Evolutionary conservation across 768 basidiomycete species (phyloP).

Genomic region (Hygrophorus pudorinus): DNA sequence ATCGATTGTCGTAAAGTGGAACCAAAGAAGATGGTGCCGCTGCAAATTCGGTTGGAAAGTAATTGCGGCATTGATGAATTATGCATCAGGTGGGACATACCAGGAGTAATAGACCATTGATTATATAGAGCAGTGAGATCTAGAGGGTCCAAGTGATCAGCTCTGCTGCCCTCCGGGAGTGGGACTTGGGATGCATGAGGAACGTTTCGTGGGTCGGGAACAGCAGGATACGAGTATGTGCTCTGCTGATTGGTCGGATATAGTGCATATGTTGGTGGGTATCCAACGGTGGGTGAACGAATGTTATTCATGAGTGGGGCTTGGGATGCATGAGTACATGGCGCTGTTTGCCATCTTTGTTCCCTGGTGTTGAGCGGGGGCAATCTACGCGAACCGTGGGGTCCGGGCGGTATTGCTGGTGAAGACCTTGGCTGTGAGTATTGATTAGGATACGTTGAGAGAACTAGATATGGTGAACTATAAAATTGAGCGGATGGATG

Average conservation of each 20-base stretch:
- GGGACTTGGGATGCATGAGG: too few species aligned
- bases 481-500: constrained; percentile 47
- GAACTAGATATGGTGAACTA: constrained; percentile 46
- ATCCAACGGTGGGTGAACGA: constrained; percentile 57
- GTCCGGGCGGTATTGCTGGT: constrained; percentile 35
- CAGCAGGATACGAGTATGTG: constrained; percentile 30
- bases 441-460: constrained; percentile 45
- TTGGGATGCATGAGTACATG: constrained; percentile 26
- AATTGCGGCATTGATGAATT: constrained; percentile 3
- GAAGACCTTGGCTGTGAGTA: too few species aligned
- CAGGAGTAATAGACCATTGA: constrained; percentile 28
- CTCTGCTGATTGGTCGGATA: constrained; percentile 34
- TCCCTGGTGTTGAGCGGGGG: constrained; percentile 38
- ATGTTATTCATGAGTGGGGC: constrained; percentile 31
- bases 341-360: constrained; percentile 38
- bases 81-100: constrained; percentile 24
- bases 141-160: too few species aligned
- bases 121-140: too few species aligned
- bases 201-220: constrained; percentile 13
- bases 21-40: constrained; percentile 34
- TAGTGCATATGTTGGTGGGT: constrained; percentile 42
- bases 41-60: constrained; percentile 5
- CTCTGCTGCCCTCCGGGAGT: too few species aligned
- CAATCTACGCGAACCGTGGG: constrained; percentile 42
- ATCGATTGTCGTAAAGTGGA: constrained; percentile 43